Conservation (phyloP, 2,329 filamentous ascomycete species). For the Aspergillus clavatus region DNA sequence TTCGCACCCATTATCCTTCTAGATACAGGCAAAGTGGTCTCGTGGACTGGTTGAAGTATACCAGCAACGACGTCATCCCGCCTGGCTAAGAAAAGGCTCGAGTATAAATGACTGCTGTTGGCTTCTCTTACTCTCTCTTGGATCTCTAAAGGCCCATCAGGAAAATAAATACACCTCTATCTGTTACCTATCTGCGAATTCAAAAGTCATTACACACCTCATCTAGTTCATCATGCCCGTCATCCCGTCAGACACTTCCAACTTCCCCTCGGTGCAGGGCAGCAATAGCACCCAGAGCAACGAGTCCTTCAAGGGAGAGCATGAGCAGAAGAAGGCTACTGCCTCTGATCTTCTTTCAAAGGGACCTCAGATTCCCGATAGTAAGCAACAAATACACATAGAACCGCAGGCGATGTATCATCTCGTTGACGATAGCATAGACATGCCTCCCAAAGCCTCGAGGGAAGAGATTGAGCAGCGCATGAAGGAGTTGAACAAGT, state of each 20-base stretch:
- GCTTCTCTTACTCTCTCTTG: neutral
- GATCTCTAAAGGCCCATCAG: neutral
- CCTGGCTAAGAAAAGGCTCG: neutral
- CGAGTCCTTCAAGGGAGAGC: constrained; percentile 19
- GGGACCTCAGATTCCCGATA: constrained; percentile 43
- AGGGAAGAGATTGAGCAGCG: constrained; percentile 65
- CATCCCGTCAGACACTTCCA: constrained; percentile 23
- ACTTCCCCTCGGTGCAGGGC: constrained; percentile 19
- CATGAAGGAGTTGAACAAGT: constrained; percentile 63
- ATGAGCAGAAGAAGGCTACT: constrained; percentile 34
- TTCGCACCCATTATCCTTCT: too few relatives aligned
- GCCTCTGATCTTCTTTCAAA: constrained; percentile 36
- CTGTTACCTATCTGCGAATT: neutral
- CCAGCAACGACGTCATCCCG: neutral
- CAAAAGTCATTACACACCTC: neutral
- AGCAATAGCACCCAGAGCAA: constrained; percentile 15
- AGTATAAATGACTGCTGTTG: neutral
- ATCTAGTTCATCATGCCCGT: constrained; percentile 24
- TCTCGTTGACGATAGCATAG: constrained; percentile 21
- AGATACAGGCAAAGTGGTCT: too few relatives aligned
- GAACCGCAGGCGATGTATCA: too few relatives aligned
- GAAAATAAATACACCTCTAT: neutral
- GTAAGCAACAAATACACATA: too few relatives aligned
- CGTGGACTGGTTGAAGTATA: neutral
- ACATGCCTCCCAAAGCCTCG: constrained; percentile 41